These are phyloP conservation scores for Podospora sp. DNA, from an alignment of 495 filamentous ascomycete genomes.

Conservation along the genomic window DNA sequence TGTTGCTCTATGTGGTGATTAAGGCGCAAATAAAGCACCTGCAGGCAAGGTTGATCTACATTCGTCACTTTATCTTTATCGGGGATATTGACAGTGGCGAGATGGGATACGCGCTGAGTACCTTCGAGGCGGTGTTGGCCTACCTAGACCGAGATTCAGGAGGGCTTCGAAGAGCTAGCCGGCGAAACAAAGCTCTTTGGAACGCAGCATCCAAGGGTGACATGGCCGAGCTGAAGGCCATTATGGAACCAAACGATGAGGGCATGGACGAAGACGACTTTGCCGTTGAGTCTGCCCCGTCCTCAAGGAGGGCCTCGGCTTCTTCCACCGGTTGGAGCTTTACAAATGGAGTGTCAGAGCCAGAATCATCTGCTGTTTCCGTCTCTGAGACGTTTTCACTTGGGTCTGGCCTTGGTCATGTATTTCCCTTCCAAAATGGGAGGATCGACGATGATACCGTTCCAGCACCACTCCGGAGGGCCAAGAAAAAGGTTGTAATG, in stretches of 20 bases:
- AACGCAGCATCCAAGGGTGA: slow-evolving; percentile 77
- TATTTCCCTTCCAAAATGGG: slow-evolving; percentile 81
- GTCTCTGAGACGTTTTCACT: slow-evolving; percentile 51
- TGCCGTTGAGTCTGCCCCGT: slow-evolving; percentile 36
- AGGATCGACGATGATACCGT: slow-evolving; percentile 35
- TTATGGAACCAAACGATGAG: slow-evolving; percentile 66
- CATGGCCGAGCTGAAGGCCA: slow-evolving; percentile 69
- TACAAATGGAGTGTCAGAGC: slow-evolving; percentile 47
- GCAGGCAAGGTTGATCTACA: slow-evolving; percentile 84
- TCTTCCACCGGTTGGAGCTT: slow-evolving; percentile 47
- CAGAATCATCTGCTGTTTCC: slow-evolving; percentile 48
- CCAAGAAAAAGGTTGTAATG: slow-evolving; percentile 78
- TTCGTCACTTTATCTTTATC: slow-evolving; percentile 94
- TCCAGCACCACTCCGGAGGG: slow-evolving; percentile 52
- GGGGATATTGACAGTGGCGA: slow-evolving; percentile 97
- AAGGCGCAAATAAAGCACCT: slow-evolving; percentile 86
- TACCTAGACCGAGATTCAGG: slow-evolving; percentile 85
- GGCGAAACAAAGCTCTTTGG: slow-evolving; percentile 85
- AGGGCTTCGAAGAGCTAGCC: slow-evolving; percentile 78
- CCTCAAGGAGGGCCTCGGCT: slow-evolving; percentile 44
- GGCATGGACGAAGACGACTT: slow-evolving; percentile 48
- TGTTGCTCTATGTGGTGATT: slow-evolving; percentile 91
- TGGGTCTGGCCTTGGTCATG: slow-evolving; percentile 73
- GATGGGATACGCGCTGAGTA: slow-evolving; percentile 95
- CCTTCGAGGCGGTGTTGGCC: slow-evolving; percentile 90